A percentile compares a stretch with the other conserved stretches of the same genome.
Conservation (phyloP, 495 filamentous ascomycete species). For the Penicillium subrubescens region DNA sequence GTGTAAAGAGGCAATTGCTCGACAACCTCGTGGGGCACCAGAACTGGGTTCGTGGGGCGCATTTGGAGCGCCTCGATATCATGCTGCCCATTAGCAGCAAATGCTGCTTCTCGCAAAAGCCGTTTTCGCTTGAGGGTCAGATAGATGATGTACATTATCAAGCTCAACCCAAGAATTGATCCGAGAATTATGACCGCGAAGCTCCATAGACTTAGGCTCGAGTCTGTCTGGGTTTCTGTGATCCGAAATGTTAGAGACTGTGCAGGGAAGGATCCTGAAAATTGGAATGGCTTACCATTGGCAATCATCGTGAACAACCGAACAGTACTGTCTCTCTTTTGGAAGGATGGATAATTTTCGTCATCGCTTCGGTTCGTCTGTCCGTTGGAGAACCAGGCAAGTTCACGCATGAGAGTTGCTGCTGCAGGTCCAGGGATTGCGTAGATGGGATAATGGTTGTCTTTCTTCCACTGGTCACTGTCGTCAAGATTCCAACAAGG, state of each 20-base stretch:
- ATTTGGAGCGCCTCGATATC: conserved; percentile 81
- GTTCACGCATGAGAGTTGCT: conserved; percentile 65
- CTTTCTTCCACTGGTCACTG: conserved; percentile 61
- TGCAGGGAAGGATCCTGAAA: not conserved
- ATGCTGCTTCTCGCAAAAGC: conserved; percentile 40
- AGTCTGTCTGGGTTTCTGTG: conserved; percentile 1
- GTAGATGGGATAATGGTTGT: conserved; percentile 76
- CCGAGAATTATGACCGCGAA: conserved; percentile 81
- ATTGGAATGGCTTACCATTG: conserved; percentile 34
- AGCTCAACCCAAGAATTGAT: conserved; percentile 66
- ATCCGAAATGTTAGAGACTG: not conserved
- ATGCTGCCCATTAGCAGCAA: conserved; percentile 68
- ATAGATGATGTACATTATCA: conserved; percentile 68
- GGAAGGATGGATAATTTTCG: not conserved
- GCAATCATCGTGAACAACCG: conserved; percentile 67
- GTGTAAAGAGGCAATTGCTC: conserved; percentile 73
- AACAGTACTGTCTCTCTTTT: conserved; percentile 55
- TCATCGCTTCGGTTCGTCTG: conserved; percentile 39
- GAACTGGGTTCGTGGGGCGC: conserved; percentile 55
- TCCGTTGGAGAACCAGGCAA: conserved; percentile 76
- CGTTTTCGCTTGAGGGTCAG: conserved; percentile 70
- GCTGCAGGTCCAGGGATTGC: conserved; percentile 73
- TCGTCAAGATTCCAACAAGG: conserved; percentile 68
- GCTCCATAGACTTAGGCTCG: conserved; percentile 73
- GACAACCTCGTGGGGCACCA: conserved; percentile 67